Evolutionary conservation across 2,329 filamentous ascomycete genomes (phyloP).

Genomic region (Aspergillus ochraceus): DNA sequence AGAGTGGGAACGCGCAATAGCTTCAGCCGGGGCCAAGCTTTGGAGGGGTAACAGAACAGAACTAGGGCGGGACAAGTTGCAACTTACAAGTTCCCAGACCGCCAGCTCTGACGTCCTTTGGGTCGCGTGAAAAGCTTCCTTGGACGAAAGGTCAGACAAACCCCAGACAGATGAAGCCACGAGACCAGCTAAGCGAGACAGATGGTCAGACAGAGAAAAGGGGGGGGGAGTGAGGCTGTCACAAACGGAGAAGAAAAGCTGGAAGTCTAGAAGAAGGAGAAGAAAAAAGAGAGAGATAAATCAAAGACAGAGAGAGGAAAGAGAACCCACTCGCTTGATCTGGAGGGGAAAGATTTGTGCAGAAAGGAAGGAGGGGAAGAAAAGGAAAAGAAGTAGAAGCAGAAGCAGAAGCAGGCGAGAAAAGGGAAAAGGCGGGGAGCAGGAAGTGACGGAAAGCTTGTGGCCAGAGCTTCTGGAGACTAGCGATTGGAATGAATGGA

Average conservation of each 20-base stretch:
- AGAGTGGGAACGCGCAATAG: constrained; percentile 2
- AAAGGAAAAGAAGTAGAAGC: constrained; percentile 1
- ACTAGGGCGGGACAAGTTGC: constrained; percentile 3
- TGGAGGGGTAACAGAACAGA: constrained; percentile 16
- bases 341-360: constrained; percentile 7
- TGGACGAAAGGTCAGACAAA: constrained; percentile 1
- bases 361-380: constrained; percentile 4
- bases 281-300: constrained; percentile 6
- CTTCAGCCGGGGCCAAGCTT: constrained; percentile 10
- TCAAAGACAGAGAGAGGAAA: constrained; percentile 4
- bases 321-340: neutral
- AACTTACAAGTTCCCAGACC: neutral
- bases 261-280: neutral
- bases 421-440: constrained; percentile 9
- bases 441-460: constrained; percentile 12
- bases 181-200: neutral
- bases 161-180: neutral
- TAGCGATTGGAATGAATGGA: neutral
- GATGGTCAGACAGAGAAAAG: neutral
- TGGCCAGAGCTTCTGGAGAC: constrained; percentile 7
- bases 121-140: constrained; percentile 14
- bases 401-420: constrained; percentile 2
- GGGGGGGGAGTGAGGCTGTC: neutral
- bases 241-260: neutral
- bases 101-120: neutral